Conservation (phyloP, 257 asterid genomes). For the Solanum rostratum region DNA sequence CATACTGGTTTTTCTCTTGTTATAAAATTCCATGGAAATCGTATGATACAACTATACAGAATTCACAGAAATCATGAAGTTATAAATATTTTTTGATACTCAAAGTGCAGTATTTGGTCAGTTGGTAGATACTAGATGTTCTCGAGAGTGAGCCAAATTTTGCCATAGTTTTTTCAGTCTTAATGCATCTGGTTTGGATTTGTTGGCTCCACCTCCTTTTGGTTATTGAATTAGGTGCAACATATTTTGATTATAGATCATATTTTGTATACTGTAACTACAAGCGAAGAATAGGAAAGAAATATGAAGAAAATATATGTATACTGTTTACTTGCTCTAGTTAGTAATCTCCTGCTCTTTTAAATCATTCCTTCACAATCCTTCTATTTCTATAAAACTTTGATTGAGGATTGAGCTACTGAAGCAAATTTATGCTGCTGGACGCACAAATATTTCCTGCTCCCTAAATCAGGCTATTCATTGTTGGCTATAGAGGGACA, state of each 20-base stretch:
- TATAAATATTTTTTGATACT: not conserved
- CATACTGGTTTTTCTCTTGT: not conserved
- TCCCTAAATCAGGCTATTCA: not conserved
- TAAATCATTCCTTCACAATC: too few species aligned
- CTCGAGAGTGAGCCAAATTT: too few species aligned
- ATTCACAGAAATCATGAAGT: not conserved
- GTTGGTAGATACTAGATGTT: too few species aligned
- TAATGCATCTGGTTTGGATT: too few species aligned
- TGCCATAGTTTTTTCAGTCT: too few species aligned
- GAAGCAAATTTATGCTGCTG: not conserved
- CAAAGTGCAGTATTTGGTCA: not conserved
- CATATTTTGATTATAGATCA: not conserved
- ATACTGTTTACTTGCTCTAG: not conserved
- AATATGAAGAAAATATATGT: not conserved
- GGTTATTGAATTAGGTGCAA: not conserved
- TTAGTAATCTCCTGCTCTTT: not conserved
- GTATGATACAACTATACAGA: not conserved
- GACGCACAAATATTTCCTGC: not conserved
- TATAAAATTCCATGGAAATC: not conserved
- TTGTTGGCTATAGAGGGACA: not conserved
- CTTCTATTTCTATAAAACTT: too few species aligned
- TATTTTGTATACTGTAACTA: not conserved
- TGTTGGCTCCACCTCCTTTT: too few species aligned
- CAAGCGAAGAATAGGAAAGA: not conserved
- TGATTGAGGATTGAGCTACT: not conserved